Base-by-base conservation (phyloP, 352 stramenopile genomes). In the Globisporangium okanoganense region DNA sequence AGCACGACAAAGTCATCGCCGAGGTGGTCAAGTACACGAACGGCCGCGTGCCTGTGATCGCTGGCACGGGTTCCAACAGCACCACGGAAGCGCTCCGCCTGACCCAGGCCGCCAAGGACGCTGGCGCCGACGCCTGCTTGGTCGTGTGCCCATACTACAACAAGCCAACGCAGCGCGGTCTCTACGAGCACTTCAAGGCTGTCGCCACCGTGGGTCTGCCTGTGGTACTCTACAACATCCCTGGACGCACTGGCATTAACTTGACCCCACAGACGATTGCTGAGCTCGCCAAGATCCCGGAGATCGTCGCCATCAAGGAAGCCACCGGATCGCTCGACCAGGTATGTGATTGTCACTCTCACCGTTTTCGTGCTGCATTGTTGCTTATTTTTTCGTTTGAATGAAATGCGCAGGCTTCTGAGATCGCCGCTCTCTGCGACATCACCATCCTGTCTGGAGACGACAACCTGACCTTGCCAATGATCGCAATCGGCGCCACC, bases 131-230 rank as follows among this genome's bases (percentile, higher is more conserved):
- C 74, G 96, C 94, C 29, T 96, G 82, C 50, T 79, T 99, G 2
- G 84, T 99, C 33, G 96, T 99, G 5, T 98, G 95, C 62, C 97
- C 97, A 51, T 99, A 99, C 79, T 99, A 99, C 81, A 97, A 99
- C 77, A 99, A 99, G 82, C 97, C 97, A 40, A 98, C 96, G 22
- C 97, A 99, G 77, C 89, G 95, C 68, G 94, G 90, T 14, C 70
- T 99, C 50, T 94, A 98, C 58, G 78, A 95, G 38, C 96, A 99
- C 78, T 98, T 98, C 74, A 96, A 97, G 83, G 75, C 78, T 8
- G 82, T 96, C 44, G 83, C 85, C 22, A 76, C 76, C 18, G 76
- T 96, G 27, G 93, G 91, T 9, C 69, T 99, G 53, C 97, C 96
- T 22, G 82, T 99, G 48, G 84, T 99, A 38, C 72, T 99, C 52